phyloP scores from a whole-genome alignment of 768 basidiomycete species.

The Lactarius hengduanensis region DNA sequence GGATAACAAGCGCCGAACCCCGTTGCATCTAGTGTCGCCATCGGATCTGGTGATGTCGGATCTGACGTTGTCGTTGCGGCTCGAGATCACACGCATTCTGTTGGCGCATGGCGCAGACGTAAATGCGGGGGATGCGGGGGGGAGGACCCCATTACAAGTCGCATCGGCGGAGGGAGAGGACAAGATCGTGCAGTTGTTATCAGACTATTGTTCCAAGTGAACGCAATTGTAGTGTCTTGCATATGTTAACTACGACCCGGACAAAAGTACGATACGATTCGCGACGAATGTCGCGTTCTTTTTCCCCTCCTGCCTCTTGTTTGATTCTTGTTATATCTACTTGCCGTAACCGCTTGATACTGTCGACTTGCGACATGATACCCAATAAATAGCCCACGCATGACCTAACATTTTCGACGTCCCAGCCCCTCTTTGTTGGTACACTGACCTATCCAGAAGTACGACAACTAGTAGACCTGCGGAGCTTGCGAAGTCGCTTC shows the following conservation, averaged over 20 bases:
- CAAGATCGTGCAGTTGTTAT: no score
- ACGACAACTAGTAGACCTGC: not conserved
- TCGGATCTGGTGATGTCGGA: not conserved
- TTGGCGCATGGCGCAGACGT: not conserved
- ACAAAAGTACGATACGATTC: not conserved
- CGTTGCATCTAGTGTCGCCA: no score
- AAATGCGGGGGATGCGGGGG: not conserved
- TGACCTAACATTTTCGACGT: not conserved
- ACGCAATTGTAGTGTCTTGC: no score
- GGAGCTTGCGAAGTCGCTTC: not conserved
- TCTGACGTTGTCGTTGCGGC: not conserved
- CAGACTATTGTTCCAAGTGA: no score
- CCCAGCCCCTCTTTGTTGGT: not conserved
- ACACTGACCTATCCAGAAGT: not conserved
- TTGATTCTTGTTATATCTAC: not conserved
- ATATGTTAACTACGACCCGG: not conserved
- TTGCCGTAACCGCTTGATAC: not conserved
- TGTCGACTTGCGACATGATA: not conserved
- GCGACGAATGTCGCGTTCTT: no score
- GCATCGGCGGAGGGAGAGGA: not conserved
- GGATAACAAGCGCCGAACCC: no score
- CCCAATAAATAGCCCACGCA: not conserved
- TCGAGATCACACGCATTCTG: not conserved
- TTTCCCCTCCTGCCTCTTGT: not conserved
- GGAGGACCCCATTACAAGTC: not conserved